Percentiles rank a stretch among this genome's conserved stretches.
Conservation (phyloP, 1,139 yeast genomes). For the Casaregolazyma suthepensis region DNA sequence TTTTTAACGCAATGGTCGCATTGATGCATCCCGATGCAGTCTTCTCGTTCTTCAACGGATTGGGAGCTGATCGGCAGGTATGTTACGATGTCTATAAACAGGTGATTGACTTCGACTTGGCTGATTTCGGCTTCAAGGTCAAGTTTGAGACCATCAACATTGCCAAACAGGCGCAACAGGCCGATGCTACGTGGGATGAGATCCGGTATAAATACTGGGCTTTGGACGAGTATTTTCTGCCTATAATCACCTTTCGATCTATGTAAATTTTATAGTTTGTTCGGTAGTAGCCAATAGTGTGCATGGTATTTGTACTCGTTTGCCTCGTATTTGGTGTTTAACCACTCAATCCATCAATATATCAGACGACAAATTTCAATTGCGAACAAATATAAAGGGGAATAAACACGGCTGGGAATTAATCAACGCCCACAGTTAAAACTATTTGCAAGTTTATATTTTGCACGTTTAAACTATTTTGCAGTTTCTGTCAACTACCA, state of each 20-base stretch:
- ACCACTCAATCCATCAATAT: background rate
- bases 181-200: constrained; percentile 56
- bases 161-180: constrained; percentile 20
- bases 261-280: background rate
- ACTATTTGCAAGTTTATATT: too few species aligned
- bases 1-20: constrained; percentile 78
- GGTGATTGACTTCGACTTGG: constrained; percentile 73
- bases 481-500: background rate
- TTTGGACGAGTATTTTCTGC: constrained; percentile 24
- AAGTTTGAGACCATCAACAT: constrained; percentile 38
- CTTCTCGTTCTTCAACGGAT: constrained; percentile 87
- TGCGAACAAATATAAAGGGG: background rate
- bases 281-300: background rate
- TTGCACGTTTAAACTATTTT: too few species aligned
- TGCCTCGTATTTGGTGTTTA: background rate
- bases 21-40: constrained; percentile 62
- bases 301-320: background rate
- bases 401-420: background rate
- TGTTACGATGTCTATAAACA: constrained; percentile 84
- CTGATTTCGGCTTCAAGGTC: constrained; percentile 68
- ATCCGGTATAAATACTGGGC: constrained; percentile 69
- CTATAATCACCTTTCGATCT: constrained; percentile 20
- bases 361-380: background rate
- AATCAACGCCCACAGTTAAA: background rate
- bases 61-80: constrained; percentile 91